Base-by-base conservation (phyloP, 2,329 filamentous ascomycete genomes). In the Colletotrichum orchidophilum region DNA sequence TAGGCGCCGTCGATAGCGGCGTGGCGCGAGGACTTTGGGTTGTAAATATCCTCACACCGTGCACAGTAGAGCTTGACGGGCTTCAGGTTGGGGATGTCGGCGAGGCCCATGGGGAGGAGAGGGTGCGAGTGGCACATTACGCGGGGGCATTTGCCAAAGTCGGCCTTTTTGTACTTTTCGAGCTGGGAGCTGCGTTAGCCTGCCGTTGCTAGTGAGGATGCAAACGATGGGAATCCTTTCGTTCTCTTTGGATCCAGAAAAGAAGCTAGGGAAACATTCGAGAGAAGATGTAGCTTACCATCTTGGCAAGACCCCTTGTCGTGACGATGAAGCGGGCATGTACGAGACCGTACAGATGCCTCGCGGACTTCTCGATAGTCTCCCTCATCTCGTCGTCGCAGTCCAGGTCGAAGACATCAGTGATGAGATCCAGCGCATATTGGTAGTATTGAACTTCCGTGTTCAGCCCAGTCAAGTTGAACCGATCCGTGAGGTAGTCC, bases 371-470 rank as follows among this genome's bases (percentile, higher is more conserved):
- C 83, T 99, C 96, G 74, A 99, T 98, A 73, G 95, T 94, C 85
- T 98, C 96, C 74, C 96, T 91, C 91, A 98, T 97, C 77, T 98
- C 96, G 82, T 99, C 96, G 80, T 98, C 96, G 83, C 96, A 98
- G 82, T 99, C 96, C 78, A 98, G 92, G 80, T 99, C 96, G 83
- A 99, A 99, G 59, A 98, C 96, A 78, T 99, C 96, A 61, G 96
- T 99, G 69, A 99, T 94, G 18, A 99, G 90, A 80, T 99, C 96
- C 55, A 99, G 89, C 18, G 96, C 96, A 89, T 99, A 98, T 83
- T 99, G 96, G 79, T 99, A 99, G 86, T 98, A 98, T 79, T 97
- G 94, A 15, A 99, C 96, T 81, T 99, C 96, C 42, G 94, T 96
- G 83, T 98, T 98, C 61, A 99, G 89, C 46, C 96, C 96, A 0